Conservation (phyloP, 1,139 yeast genomes). For the Hyphopichia buzzinii region DNA sequence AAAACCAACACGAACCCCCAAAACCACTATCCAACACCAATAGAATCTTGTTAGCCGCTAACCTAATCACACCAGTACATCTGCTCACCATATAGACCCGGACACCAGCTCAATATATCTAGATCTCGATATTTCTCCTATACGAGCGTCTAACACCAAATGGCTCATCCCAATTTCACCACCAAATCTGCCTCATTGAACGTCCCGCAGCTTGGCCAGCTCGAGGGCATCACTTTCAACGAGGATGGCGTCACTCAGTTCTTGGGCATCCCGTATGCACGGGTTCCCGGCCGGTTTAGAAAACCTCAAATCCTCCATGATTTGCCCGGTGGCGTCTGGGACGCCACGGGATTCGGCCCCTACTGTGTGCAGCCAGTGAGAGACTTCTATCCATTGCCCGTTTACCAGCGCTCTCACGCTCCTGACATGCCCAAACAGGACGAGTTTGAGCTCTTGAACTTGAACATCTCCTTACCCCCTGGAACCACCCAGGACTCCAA, state of each 20-base stretch:
- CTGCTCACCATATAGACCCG: too few relatives aligned
- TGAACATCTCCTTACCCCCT: slow-evolving; percentile 1
- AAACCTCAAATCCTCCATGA: slow-evolving; percentile 8
- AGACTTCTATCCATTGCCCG: slow-evolving; percentile 10
- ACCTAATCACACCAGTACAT: too few relatives aligned
- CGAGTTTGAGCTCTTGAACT: slow-evolving; percentile 6
- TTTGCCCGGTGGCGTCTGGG: slow-evolving; percentile 6
- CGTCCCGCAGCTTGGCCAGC: neutral
- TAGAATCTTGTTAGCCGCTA: too few relatives aligned
- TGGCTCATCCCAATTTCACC: neutral
- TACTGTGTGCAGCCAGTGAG: slow-evolving; percentile 10
- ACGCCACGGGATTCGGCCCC: slow-evolving; percentile 10
- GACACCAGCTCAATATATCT: too few relatives aligned
- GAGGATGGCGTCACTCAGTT: slow-evolving; percentile 8
- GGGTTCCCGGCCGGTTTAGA: slow-evolving; percentile 12
- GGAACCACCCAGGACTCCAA: neutral
- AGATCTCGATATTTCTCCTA: too few relatives aligned
- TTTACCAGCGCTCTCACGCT: slow-evolving; percentile 8
- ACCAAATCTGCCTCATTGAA: neutral
- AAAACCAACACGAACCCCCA: too few relatives aligned
- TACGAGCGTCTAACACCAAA: too few relatives aligned
- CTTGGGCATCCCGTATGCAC: slow-evolving; percentile 11
- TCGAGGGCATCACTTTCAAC: slow-evolving; percentile 6
- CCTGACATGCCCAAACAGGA: slow-evolving; percentile 2
- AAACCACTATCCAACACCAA: too few relatives aligned